A percentile compares a stretch with the other conserved stretches of the same genome.
Conservation (phyloP, 257 asterid species). For the Nyctanthes arbortristis region DNA sequence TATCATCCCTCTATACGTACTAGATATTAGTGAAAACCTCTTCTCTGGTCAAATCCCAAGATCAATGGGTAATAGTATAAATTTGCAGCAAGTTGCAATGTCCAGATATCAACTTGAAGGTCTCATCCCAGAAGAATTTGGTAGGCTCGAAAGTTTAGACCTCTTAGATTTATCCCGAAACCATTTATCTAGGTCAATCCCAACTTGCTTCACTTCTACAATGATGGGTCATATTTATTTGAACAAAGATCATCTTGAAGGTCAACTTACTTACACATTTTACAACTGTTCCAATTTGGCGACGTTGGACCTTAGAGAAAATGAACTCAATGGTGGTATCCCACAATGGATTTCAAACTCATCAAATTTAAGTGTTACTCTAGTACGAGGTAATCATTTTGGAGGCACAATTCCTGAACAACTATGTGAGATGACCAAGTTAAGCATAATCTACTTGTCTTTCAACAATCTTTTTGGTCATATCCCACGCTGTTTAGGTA, state of each 20-base stretch:
- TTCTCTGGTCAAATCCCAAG: slow-evolving; percentile 8
- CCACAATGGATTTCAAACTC: neutral
- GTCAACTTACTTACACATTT: neutral
- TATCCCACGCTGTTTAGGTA: too few species aligned
- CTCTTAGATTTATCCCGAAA: slow-evolving; percentile 2
- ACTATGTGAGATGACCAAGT: too few species aligned
- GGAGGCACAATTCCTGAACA: slow-evolving; percentile 10
- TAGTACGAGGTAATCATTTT: neutral
- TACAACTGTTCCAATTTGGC: neutral
- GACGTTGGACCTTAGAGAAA: neutral
- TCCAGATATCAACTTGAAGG: neutral
- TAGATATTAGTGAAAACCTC: neutral
- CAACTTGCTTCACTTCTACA: slow-evolving; percentile 10
- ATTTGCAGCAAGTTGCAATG: neutral
- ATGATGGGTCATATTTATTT: neutral
- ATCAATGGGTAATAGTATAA: slow-evolving; percentile 5
- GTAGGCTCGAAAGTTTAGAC: neutral
- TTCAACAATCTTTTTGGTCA: too few species aligned
- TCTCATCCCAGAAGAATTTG: slow-evolving; percentile 4
- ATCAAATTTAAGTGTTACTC: neutral
- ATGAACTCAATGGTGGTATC: neutral
- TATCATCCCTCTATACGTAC: neutral
- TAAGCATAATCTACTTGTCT: too few species aligned
- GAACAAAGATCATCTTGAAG: neutral
- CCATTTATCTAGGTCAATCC: neutral